Evolutionary conservation across 495 filamentous ascomycete species (phyloP).

Genomic region (Penicillium longicatenatum): DNA sequence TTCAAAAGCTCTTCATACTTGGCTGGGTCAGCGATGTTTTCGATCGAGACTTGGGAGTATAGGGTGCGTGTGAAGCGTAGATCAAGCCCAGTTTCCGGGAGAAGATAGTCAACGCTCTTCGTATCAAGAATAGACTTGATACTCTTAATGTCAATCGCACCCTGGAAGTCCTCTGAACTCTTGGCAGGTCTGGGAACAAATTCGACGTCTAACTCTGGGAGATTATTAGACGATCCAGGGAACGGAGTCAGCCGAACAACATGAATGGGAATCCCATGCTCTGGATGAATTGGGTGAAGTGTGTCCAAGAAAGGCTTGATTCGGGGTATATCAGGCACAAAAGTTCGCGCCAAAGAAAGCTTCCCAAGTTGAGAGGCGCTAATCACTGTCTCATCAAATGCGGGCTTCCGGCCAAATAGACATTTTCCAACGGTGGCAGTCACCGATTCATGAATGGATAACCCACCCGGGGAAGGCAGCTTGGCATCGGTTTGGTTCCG

Average conservation of each 20-base stretch:
- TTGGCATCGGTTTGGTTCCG: constrained; percentile 11
- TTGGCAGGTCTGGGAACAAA: constrained; percentile 12
- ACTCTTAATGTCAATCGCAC: constrained; percentile 22
- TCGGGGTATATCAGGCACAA: constrained; percentile 35
- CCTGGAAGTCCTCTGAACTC: not conserved
- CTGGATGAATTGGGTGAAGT: constrained; percentile 5
- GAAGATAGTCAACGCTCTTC: constrained; percentile 43
- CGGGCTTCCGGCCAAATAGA: constrained; percentile 37
- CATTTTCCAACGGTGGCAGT: constrained; percentile 44
- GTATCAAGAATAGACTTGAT: constrained; percentile 34
- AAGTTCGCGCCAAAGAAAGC: constrained; percentile 33
- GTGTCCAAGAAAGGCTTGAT: constrained; percentile 29
- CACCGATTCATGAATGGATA: constrained; percentile 33
- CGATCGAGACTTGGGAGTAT: constrained; percentile 27
- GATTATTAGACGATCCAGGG: constrained; percentile 15
- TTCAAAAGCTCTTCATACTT: constrained; percentile 15
- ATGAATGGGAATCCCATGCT: constrained; percentile 18
- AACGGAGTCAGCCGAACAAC: constrained; percentile 39
- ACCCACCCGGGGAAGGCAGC: not conserved
- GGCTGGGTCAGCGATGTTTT: constrained; percentile 3
- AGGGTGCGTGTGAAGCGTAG: constrained; percentile 44
- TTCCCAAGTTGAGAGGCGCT: constrained; percentile 39
- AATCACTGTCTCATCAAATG: constrained; percentile 18
- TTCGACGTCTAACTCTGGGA: constrained; percentile 42
- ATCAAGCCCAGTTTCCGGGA: constrained; percentile 44